phyloP scores from a whole-genome alignment of 2,329 filamentous ascomycete genomes.

The Cercospora zeina region DNA sequence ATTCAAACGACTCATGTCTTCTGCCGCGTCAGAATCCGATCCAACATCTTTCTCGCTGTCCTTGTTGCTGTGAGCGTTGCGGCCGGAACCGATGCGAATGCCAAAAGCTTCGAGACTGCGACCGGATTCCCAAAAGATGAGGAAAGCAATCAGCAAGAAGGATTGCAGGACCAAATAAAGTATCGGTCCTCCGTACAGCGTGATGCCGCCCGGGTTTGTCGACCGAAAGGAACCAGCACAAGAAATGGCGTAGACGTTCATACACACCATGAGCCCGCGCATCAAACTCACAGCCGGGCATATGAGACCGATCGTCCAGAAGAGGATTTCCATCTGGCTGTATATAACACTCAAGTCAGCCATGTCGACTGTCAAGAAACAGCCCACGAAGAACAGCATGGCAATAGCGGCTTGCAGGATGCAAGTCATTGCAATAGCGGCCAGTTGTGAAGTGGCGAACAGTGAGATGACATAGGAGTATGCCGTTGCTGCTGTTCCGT shows the following conservation, averaged over 20 bases:
- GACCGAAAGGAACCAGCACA: conserved; percentile 65
- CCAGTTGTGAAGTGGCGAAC: conserved; percentile 52
- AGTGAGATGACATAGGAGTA: conserved; percentile 78
- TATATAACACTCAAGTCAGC: conserved; percentile 27
- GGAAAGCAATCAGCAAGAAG: conserved; percentile 65
- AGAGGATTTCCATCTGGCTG: conserved; percentile 54
- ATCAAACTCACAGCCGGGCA: conserved; percentile 73
- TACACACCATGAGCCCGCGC: conserved; percentile 68
- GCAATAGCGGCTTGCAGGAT: conserved; percentile 28
- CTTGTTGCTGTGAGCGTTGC: background rate
- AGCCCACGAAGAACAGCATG: conserved; percentile 30
- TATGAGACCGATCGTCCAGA: conserved; percentile 70
- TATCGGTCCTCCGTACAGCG: conserved; percentile 78
- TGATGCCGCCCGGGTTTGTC: conserved; percentile 66
- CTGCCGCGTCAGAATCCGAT: conserved; percentile 25
- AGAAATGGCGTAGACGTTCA: conserved; percentile 78
- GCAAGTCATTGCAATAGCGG: conserved; percentile 28
- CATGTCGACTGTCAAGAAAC: conserved; percentile 28
- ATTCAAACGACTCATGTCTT: conserved; percentile 39
- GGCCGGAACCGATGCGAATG: conserved; percentile 16
- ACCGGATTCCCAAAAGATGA: conserved; percentile 72
- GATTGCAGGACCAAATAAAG: conserved; percentile 75
- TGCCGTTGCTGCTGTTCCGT: conserved; percentile 74
- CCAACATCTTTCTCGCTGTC: conserved; percentile 35
- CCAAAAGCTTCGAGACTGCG: conserved; percentile 49